Conservation (phyloP, 2,329 filamentous ascomycete species). For the Aspergillus fijiensis region DNA sequence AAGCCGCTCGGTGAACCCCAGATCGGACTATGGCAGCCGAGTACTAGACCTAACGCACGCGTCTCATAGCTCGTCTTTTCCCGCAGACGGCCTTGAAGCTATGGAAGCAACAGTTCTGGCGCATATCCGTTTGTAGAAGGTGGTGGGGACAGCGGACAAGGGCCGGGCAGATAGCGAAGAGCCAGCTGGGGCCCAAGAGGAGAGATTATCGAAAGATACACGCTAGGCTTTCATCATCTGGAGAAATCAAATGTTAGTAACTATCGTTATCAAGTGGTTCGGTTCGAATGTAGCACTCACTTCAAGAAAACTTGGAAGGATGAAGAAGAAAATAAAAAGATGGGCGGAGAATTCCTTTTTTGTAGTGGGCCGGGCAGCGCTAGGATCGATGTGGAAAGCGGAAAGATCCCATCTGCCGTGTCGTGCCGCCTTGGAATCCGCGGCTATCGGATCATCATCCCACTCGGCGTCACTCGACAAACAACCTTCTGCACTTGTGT, state of each 20-base stretch:
- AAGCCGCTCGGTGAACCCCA: not conserved
- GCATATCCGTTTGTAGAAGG: not conserved
- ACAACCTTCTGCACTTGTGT: no score
- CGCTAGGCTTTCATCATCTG: constrained; percentile 99
- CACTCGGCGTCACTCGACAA: not conserved
- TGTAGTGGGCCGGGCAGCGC: constrained; percentile 23
- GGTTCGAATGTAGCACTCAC: constrained; percentile 58
- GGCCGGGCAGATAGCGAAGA: constrained; percentile 52
- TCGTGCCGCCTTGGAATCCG: not conserved
- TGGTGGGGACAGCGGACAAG: not conserved
- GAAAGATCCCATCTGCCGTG: constrained; percentile 19
- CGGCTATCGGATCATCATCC: not conserved
- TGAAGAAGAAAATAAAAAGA: constrained; percentile 63
- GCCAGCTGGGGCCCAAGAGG: constrained; percentile 66
- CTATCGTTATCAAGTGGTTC: constrained; percentile 7
- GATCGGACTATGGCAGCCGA: not conserved
- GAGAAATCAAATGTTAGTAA: constrained; percentile 18
- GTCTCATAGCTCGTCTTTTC: not conserved
- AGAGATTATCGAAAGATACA: constrained; percentile 85
- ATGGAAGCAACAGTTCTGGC: not conserved
- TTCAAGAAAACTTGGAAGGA: constrained; percentile 99
- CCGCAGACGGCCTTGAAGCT: not conserved
- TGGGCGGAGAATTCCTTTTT: constrained; percentile 22
- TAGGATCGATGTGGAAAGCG: constrained; percentile 25
- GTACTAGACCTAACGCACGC: not conserved